Base-by-base conservation (phyloP, 331 rosid species). In the Telfairia occidentalis region DNA sequence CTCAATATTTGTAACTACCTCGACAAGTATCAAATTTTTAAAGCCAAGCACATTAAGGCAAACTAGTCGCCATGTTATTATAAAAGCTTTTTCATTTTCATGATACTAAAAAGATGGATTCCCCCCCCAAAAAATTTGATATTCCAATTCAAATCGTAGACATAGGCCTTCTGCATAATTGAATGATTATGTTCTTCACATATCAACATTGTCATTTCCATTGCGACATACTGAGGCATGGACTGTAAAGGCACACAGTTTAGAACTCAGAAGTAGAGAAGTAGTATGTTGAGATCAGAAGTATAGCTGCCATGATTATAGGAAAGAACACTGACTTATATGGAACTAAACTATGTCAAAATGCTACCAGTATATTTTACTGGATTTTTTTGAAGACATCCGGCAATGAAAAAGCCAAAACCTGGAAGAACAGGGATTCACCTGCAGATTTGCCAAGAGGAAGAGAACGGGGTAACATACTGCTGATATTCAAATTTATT, bases 361-460 rank as follows among this genome's bases (percentile, higher is more conserved):
- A 12, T 35, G 42, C 73, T 8, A 37, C 32, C 52, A 13, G 12
- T 42, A 24, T 42, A 2, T 9, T 23, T 5, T 13, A 1, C 12
- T 60, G 50, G 32, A 40, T 4, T n/a, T 35, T 30, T 23, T 64
- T 35, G 2, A 72, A 30, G 19, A 72, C 34, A 65, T 70, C 40
- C 18, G 40, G 75, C 24, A 71, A 71, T 43, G n/a, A 5, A 29
- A 48, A 34, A 71, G 26, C 58, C 26, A 29, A 72, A 49, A 8
- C 8, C 43, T 50, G 43, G n/a, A 71, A 71, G 65, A 52, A 72
- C 19, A 49, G 48, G 49, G 77, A 49, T 37, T 78, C 71, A 88
- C 96, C 97, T 83, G 74, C 81, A 65, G 82, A 49, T 66, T 65
- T 75, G 73, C 24, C 74, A 79, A 75, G 72, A 57, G 96, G 79